phyloP scores from a whole-genome alignment of 2,329 filamentous ascomycete genomes.

The Colletotrichum chlorophyti region DNA sequence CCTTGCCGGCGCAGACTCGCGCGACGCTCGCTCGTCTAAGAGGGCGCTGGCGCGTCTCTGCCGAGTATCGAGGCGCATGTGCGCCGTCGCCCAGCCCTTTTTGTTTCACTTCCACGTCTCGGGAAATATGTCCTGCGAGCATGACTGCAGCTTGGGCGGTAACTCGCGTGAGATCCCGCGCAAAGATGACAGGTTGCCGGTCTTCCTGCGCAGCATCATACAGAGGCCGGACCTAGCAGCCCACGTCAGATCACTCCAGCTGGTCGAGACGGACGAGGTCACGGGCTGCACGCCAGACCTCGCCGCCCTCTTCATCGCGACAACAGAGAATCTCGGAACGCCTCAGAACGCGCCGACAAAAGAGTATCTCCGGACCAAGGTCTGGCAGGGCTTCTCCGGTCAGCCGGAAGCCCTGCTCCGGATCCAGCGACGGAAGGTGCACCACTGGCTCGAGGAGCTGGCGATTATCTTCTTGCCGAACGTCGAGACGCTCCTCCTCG shows the following conservation, averaged over 20 bases:
- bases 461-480: slow-evolving; percentile 10
- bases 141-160: background rate
- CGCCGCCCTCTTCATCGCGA: background rate
- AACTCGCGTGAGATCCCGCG: background rate
- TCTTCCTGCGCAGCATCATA: slow-evolving; percentile 8
- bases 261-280: slow-evolving; percentile 13
- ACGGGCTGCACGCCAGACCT: background rate
- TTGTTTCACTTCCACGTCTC: slow-evolving; percentile 16
- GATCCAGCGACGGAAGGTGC: slow-evolving; percentile 2
- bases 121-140: background rate
- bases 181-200: background rate
- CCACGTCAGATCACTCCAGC: background rate
- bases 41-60: background rate
- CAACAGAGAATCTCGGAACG: background rate
- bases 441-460: slow-evolving; percentile 22
- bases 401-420: background rate
- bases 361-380: background rate
- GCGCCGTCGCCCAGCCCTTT: slow-evolving; percentile 15
- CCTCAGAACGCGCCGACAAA: background rate
- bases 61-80: slow-evolving; percentile 13
- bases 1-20: background rate
- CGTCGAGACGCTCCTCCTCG: background rate
- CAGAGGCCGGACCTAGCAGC: slow-evolving; percentile 2
- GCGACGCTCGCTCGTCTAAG: background rate
- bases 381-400: background rate